These are phyloP conservation scores for Quercus mongolica DNA, from an alignment of 306 rosid species.

Conservation along the genomic window DNA sequence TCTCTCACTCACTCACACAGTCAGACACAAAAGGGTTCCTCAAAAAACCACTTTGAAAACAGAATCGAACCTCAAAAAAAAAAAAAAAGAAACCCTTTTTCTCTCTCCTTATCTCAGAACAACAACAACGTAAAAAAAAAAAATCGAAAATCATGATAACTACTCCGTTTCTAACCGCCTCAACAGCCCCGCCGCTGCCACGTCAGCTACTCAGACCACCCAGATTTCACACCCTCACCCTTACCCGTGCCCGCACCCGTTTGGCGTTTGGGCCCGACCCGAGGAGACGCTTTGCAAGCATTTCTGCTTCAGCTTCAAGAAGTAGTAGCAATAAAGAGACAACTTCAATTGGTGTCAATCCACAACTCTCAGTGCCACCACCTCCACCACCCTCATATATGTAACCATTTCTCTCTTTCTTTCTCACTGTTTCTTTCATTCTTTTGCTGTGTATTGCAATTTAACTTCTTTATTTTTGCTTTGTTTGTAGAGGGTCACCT, in stretches of 20 bases:
- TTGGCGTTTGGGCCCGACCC: background rate
- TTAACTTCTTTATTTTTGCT: conserved; percentile 22
- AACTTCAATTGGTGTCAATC: conserved; percentile 73
- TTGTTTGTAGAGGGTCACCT: conserved; percentile 76
- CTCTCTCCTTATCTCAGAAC: too few species aligned
- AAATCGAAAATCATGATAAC: background rate
- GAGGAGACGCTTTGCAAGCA: conserved; percentile 55
- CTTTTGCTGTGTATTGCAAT: background rate
- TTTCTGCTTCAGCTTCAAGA: conserved; percentile 50
- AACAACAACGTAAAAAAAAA: background rate
- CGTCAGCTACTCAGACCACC: background rate
- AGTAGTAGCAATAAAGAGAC: conserved; percentile 40
- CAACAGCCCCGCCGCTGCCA: background rate
- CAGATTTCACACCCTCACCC: background rate
- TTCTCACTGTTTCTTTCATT: conserved; percentile 1
- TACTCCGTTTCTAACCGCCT: background rate
- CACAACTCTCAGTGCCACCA: conserved; percentile 58
- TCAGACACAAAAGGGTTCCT: too few species aligned
- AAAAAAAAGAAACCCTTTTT: too few species aligned
- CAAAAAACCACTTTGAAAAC: too few species aligned
- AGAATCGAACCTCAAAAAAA: too few species aligned
- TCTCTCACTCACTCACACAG: too few species aligned
- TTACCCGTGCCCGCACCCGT: background rate
- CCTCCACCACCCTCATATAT: conserved; percentile 59
- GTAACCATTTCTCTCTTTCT: conserved; percentile 42